Evolutionary conservation across 345 rosid species (phyloP).

Genomic region (Acer yangbiense): DNA sequence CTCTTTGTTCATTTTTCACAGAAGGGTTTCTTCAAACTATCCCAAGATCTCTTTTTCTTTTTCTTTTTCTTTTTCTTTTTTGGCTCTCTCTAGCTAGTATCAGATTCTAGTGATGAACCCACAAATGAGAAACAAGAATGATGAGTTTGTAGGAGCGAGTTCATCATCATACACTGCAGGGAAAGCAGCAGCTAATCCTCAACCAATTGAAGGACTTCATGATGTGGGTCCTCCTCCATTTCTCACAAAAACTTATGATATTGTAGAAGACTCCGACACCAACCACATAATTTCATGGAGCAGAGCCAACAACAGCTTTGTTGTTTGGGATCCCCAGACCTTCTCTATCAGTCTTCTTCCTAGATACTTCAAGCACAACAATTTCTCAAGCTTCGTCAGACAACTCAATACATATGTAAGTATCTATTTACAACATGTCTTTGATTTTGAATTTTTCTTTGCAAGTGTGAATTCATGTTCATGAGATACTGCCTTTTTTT

Average conservation of each 20-base stretch:
- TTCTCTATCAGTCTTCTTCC: constrained; percentile 61
- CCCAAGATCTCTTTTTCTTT: background rate
- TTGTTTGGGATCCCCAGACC: constrained; percentile 72
- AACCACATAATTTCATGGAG: constrained; percentile 75
- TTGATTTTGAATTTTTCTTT: background rate
- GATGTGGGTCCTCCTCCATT: constrained; percentile 76
- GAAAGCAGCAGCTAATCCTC: constrained; percentile 30
- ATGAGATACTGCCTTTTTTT: background rate
- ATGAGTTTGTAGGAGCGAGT: constrained; percentile 24
- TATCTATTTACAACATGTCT: background rate
- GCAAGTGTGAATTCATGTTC: background rate
- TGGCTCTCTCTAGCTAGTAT: no score
- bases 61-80: background rate
- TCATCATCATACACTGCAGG: constrained; percentile 1
- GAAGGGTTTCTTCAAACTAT: background rate
- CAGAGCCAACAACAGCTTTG: constrained; percentile 59
- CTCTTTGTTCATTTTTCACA: no score
- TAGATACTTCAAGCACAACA: constrained; percentile 73
- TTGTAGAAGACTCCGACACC: constrained; percentile 61
- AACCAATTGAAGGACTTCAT: constrained; percentile 63
- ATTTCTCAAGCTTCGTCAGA: constrained; percentile 83
- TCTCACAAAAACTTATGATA: constrained; percentile 69
- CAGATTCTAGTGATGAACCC: constrained; percentile 13
- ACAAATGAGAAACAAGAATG: constrained; percentile 18
- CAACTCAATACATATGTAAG: constrained; percentile 85